phyloP scores from a whole-genome alignment of 78 protist genomes.

The Chrysochromulina parva region DNA sequence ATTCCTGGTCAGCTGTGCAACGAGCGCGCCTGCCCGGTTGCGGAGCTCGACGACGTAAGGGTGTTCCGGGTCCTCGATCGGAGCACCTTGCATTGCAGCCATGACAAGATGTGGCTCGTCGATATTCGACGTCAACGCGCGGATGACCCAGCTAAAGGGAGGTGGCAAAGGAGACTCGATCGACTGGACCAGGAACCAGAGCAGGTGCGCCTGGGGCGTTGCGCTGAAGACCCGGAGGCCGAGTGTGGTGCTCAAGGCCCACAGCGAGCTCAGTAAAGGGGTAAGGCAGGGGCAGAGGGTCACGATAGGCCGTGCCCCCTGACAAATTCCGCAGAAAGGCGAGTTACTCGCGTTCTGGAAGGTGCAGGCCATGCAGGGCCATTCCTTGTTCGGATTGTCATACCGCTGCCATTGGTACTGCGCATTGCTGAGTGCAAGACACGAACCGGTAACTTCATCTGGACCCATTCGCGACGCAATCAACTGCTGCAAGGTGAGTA shows the following conservation, averaged over 20 bases:
- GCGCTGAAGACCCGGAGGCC: not conserved
- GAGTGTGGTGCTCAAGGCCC: not conserved
- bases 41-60: too few species aligned
- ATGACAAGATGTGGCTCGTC: too few species aligned
- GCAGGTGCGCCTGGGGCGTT: not conserved
- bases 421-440: not conserved
- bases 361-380: conserved; percentile 9
- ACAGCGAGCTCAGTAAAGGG: not conserved
- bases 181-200: not conserved
- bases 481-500: not conserved
- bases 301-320: not conserved
- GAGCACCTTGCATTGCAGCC: too few species aligned
- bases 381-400: not conserved
- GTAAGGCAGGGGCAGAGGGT: not conserved
- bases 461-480: not conserved
- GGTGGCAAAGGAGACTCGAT: too few species aligned
- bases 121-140: too few species aligned
- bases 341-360: not conserved
- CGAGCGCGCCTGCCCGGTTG: too few species aligned
- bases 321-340: not conserved
- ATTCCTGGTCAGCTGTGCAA: too few species aligned
- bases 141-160: too few species aligned
- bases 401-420: not conserved
- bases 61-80: too few species aligned
- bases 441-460: too few species aligned